Base-by-base conservation (phyloP, 768 basidiomycete species). In the Gyrodon lividus region DNA sequence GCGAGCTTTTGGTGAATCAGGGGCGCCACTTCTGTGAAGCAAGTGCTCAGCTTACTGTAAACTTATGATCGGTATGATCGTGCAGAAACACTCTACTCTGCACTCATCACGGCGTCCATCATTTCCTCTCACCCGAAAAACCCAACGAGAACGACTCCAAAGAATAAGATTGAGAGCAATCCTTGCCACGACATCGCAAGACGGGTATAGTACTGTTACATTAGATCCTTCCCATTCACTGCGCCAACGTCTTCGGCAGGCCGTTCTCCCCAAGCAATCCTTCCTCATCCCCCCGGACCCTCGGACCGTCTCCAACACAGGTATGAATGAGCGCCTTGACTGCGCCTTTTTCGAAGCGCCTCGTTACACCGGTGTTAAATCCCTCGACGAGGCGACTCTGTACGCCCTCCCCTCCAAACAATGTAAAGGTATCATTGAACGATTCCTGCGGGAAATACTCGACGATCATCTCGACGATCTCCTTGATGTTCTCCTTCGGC, bases 291-390 rank as follows among this genome's bases (percentile, higher is more conserved):
- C 70, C 77, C 31, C 97, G 68, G 16, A 82, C 80, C 56, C 88
- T 77, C 0, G 96, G 96, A 0, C 96, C 95, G 63, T 93, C 94
- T 0, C 96, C 96, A 7, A 98, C 91, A 40, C 79, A 76, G 8
- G 96, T 98, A 70, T 96, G 93, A 46, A 98, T 98, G 64, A 98
- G 77, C 4, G 83, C 77, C 70, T 92, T 92, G 35, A 98, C 92
- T 2, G 89, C 83, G 1, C 89, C 94, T 7, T 79, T 73, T 16
- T 78, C 80, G 65, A 84, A 91, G 43, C 74, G 77, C 68, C 85
- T 86, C 31, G 88, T 86, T 2, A 95, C 91, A 35, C 73, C 79
- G 31, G 73, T 74, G 65, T 96, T 89, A 75, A 97, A 96, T 2
- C 89, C 90, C 6, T 78, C 72, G 0, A 85, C 73, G 5, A 87